Percentiles rank a stretch among this genome's conserved stretches.
phyloP scores from a whole-genome alignment of 495 filamentous ascomycete species.

The Penicillium argentinense region DNA sequence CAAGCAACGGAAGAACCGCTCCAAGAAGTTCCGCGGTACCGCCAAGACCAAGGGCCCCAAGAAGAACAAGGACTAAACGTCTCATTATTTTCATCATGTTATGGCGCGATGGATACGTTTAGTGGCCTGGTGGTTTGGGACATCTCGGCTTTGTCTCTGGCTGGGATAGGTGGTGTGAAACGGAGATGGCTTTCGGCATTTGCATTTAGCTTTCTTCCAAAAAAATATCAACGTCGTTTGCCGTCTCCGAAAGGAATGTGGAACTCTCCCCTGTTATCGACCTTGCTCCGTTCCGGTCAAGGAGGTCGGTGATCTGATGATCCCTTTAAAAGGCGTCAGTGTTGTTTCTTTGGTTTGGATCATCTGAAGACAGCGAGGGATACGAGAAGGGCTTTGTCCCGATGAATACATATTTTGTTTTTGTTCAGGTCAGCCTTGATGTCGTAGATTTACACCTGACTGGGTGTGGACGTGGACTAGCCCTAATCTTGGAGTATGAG shows the following conservation, averaged over 20 bases:
- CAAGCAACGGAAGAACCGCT: slow-evolving; percentile 99
- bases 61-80: slow-evolving; percentile 59
- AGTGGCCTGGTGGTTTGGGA: slow-evolving; percentile 27
- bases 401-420: slow-evolving; percentile 34
- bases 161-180: slow-evolving; percentile 21
- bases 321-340: slow-evolving; percentile 28
- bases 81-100: slow-evolving; percentile 19
- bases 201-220: slow-evolving; percentile 1
- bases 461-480: no score
- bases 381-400: slow-evolving; percentile 33
- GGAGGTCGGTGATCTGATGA: slow-evolving; percentile 20
- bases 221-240: slow-evolving; percentile 12
- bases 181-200: slow-evolving; percentile 11
- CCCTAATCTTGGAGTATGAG: no score
- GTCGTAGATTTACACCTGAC: slow-evolving; percentile 4
- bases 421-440: slow-evolving; percentile 17
- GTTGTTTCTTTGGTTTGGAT: slow-evolving; percentile 28
- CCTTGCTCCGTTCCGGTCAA: no score
- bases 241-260: slow-evolving; percentile 10
- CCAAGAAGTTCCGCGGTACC: slow-evolving; percentile 95
- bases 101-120: slow-evolving; percentile 25
- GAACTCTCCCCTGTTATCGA: slow-evolving; percentile 10
- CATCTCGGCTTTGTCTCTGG: slow-evolving; percentile 8
- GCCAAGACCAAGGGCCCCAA: slow-evolving; percentile 87
- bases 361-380: slow-evolving; percentile 29